Evolutionary conservation across 2,329 filamentous ascomycete genomes (phyloP).

Genomic region (Phaeosphaeria sp.): DNA sequence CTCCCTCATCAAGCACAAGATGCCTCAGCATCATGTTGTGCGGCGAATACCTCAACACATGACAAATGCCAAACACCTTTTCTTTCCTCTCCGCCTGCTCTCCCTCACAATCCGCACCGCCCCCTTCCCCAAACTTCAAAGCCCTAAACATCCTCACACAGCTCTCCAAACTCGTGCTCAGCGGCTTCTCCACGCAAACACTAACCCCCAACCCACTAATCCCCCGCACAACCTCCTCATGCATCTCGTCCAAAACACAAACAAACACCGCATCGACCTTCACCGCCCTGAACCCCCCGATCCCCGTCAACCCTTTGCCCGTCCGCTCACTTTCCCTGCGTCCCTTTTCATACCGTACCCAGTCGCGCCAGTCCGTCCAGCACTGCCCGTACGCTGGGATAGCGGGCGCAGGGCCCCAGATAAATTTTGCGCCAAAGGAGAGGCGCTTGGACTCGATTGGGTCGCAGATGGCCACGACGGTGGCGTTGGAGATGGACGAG

Average conservation of each 20-base stretch:
- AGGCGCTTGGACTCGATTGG: slow-evolving; percentile 78
- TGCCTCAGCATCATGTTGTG: slow-evolving; percentile 87
- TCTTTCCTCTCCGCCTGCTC: slow-evolving; percentile 23
- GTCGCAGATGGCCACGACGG: slow-evolving; percentile 81
- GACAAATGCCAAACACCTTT: slow-evolving; percentile 83
- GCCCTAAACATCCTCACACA: slow-evolving; percentile 77
- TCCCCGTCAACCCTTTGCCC: slow-evolving; percentile 33
- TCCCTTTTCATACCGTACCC: slow-evolving; percentile 72
- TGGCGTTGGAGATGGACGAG: slow-evolving; percentile 52
- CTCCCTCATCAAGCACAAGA: slow-evolving; percentile 74
- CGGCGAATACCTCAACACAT: slow-evolving; percentile 91
- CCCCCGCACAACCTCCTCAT: slow-evolving; percentile 78
- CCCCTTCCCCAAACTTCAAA: slow-evolving; percentile 44
- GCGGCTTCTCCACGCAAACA: slow-evolving; percentile 93
- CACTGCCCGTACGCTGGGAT: slow-evolving; percentile 66
- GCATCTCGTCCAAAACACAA: slow-evolving; percentile 86
- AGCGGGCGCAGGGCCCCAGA: slow-evolving; percentile 64
- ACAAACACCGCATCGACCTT: slow-evolving; percentile 66
- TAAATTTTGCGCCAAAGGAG: slow-evolving; percentile 72
- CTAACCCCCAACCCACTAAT: slow-evolving; percentile 75
- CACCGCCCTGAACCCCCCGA: neutral
- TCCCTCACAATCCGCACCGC: slow-evolving; percentile 33
- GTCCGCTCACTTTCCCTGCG: slow-evolving; percentile 60
- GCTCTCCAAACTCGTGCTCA: slow-evolving; percentile 79
- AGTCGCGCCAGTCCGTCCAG: slow-evolving; percentile 77